Evolutionary conservation across 1,284 basidiomycete species (phyloP), one percentile per base, ranked within the genome.

Genomic region (Stereum hirsutum): DNA sequence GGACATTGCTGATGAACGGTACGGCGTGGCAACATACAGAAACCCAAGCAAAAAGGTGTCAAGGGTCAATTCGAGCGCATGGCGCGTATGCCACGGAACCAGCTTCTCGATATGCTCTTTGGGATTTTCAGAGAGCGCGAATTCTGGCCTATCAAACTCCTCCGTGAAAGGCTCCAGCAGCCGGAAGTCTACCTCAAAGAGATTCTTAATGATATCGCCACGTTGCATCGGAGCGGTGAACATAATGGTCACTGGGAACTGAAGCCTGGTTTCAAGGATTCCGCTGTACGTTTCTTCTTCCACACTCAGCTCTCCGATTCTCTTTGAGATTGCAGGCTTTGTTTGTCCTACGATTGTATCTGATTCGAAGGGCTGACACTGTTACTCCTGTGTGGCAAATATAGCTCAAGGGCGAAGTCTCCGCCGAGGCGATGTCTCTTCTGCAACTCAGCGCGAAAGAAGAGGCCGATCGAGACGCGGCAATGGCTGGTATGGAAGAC

Each of bases 141-240:
- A 28, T 82, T 82, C 50, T 97, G 92, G 92, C 72, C 79, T 47
- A 81, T 96, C 58, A 84, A 85, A 50, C 70, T 78, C 14, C 65
- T 97, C 41, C 76, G 89, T 37, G 79, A 86, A 49, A 80, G 78
- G 43, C 89, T 88, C 0, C 83, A 93, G 58, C 94, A 98, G 62
- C 94, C 94, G 1, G 89, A 95, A 60, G 79, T 72, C 12, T 97
- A 92, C 61, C 74, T 98, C 45, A 89, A 92, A 53, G 91, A 97
- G 54, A 81, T 90, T 1, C 65, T 98, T 39, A 69, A 67, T 34
- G 85, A 90, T 49, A 83, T 97, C 38, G 93, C 89, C 2, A 78
- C 74, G 47, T 68, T 92, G 38, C 81, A 93, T 58, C 81, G 82
- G 44, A 81, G 81, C 41, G 93, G 93, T 42, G 82, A 87, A 62